Evolutionary conservation across 192 early-diverging fungal genomes (phyloP).

Genomic region (Coemansia sp.): DNA sequence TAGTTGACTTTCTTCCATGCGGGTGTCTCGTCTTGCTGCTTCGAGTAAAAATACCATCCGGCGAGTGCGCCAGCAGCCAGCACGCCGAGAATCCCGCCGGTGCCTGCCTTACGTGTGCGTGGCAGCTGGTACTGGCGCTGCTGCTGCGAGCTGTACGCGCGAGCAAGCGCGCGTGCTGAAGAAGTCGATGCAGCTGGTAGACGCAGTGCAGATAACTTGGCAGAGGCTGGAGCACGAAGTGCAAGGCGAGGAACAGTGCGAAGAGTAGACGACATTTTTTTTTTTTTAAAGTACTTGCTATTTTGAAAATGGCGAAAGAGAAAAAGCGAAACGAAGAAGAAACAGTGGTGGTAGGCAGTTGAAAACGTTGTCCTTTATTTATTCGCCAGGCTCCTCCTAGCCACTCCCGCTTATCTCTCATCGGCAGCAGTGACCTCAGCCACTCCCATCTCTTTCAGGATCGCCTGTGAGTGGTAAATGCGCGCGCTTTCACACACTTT

Average conservation of each 20-base stretch:
- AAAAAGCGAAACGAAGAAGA: constrained; percentile 8
- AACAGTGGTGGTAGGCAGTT: not conserved
- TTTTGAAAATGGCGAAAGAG: not conserved
- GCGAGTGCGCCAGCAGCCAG: constrained; percentile 56
- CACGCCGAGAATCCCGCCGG: constrained; percentile 33
- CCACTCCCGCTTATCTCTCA: constrained; percentile 20
- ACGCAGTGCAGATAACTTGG: constrained; percentile 11
- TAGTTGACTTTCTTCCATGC: constrained; percentile 66
- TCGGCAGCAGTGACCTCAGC: constrained; percentile 7
- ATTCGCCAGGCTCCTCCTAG: not conserved
- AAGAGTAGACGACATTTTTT: constrained; percentile 35
- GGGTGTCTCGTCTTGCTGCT: constrained; percentile 10
- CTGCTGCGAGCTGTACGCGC: constrained; percentile 30
- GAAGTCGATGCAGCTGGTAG: not conserved
- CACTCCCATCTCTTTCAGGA: not conserved
- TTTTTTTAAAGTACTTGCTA: not conserved
- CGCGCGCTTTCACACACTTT: not conserved
- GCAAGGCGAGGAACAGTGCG: constrained; percentile 26
- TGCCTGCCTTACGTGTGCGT: constrained; percentile 33
- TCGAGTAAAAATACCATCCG: constrained; percentile 58
- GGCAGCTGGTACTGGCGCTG: constrained; percentile 29
- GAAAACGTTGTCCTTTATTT: constrained; percentile 1
- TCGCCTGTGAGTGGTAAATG: not conserved
- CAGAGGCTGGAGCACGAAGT: not conserved
- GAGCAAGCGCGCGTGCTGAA: not conserved